phyloP scores from a whole-genome alignment of 2,329 filamentous ascomycete species.

The Claviceps purpurea region DNA sequence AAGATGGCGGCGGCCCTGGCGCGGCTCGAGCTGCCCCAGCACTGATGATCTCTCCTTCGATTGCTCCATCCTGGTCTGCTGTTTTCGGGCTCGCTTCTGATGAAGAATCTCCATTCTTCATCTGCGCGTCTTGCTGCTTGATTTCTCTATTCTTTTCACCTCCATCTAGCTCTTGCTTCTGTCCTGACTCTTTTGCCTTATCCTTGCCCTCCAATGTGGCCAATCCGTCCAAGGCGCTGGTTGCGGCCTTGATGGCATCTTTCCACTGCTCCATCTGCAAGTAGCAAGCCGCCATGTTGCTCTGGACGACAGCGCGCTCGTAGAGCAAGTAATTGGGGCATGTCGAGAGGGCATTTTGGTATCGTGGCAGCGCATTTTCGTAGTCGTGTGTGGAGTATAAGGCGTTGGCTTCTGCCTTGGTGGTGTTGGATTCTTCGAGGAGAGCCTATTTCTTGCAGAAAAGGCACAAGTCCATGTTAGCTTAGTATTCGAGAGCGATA shows the following conservation, averaged over 20 bases:
- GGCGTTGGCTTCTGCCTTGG: slow-evolving; percentile 65
- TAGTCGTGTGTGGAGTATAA: slow-evolving; percentile 64
- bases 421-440: slow-evolving; percentile 54
- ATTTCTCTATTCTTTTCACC: no score
- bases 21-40: slow-evolving; percentile 40
- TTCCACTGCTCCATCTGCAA: slow-evolving; percentile 80
- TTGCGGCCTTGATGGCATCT: slow-evolving; percentile 62
- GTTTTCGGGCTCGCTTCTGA: slow-evolving; percentile 13
- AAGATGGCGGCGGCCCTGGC: slow-evolving; percentile 15
- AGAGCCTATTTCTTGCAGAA: slow-evolving; percentile 37
- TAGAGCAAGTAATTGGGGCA: slow-evolving; percentile 80
- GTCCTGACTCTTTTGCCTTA: slow-evolving; percentile 22
- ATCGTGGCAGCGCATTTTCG: slow-evolving; percentile 65
- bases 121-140: no score
- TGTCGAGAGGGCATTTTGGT: slow-evolving; percentile 64
- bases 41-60: slow-evolving; percentile 47
- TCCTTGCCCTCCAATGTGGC: slow-evolving; percentile 37
- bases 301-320: slow-evolving; percentile 73
- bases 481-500: not conserved
- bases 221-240: slow-evolving; percentile 58
- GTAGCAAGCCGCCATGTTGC: slow-evolving; percentile 82
- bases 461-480: not conserved
- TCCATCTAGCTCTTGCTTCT: slow-evolving; percentile 31
- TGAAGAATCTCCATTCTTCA: not conserved
- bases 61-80: slow-evolving; percentile 26